These are phyloP conservation scores for Plenodomus lindquistii DNA, from an alignment of 2,329 filamentous ascomycete species.

Conservation along the genomic window DNA sequence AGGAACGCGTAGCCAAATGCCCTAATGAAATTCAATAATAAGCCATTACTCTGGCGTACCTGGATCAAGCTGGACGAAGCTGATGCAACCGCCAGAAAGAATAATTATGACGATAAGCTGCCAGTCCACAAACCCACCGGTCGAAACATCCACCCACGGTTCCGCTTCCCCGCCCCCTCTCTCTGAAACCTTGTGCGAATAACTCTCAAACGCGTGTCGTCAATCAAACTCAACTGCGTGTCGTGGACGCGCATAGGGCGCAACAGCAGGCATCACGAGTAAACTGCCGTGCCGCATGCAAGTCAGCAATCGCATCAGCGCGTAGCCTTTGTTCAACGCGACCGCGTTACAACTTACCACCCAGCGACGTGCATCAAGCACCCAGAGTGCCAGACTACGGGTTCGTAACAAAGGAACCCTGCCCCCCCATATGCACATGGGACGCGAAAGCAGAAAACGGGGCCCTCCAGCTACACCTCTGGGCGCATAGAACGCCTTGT, in stretches of 20 bases:
- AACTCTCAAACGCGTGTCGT: constrained; percentile 12
- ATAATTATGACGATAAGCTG: background rate
- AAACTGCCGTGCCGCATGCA: background rate
- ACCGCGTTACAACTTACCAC: background rate
- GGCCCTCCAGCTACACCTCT: too few relatives aligned
- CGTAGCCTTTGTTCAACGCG: background rate
- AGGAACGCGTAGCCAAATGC: background rate
- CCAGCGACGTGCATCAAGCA: too few relatives aligned
- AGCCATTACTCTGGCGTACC: too few relatives aligned
- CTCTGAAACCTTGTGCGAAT: constrained; percentile 13
- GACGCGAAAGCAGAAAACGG: too few relatives aligned
- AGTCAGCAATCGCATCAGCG: background rate
- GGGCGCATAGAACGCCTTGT: background rate
- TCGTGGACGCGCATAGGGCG: background rate
- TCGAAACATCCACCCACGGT: background rate
- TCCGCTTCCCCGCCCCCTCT: constrained; percentile 2
- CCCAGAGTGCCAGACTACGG: too few relatives aligned
- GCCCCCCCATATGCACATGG: too few relatives aligned
- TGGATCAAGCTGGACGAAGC: too few relatives aligned
- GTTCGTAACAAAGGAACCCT: too few relatives aligned
- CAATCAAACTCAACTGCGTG: constrained; percentile 1
- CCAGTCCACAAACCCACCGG: background rate
- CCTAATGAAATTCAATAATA: background rate
- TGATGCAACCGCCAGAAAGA: background rate
- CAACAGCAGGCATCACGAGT: background rate